Percentiles rank a stretch among this genome's conserved stretches.
Evolutionary conservation across 2,329 filamentous ascomycete species (phyloP).

Genomic region (Chaetomium strumarium): DNA sequence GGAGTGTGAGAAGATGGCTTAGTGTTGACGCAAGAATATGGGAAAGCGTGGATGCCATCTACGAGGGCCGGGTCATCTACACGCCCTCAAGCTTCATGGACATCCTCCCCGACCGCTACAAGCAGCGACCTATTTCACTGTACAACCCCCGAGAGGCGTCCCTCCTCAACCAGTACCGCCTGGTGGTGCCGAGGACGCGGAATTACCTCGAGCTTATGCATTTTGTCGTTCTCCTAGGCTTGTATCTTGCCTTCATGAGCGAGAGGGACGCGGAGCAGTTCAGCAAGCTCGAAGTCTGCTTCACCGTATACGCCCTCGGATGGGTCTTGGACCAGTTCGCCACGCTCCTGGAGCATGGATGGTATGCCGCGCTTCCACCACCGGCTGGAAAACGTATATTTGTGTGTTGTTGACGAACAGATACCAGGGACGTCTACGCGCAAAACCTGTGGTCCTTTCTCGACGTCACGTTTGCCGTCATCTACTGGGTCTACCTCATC

Average conservation of each 20-base stretch:
- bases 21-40: neutral
- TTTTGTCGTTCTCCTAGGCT: constrained; percentile 60
- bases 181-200: constrained; percentile 73
- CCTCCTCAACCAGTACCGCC: constrained; percentile 75
- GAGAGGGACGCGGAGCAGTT: constrained; percentile 54
- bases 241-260: constrained; percentile 70
- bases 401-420: neutral
- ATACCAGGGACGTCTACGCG: constrained; percentile 66
- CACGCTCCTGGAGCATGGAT: constrained; percentile 68
- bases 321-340: constrained; percentile 76
- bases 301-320: constrained; percentile 67
- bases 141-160: constrained; percentile 73
- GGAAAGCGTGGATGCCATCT: constrained; percentile 66
- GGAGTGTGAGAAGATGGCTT: neutral
- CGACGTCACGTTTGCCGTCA: constrained; percentile 68
- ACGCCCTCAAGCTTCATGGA: constrained; percentile 77
- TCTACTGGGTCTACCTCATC: constrained; percentile 63
- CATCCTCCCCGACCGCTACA: constrained; percentile 80
- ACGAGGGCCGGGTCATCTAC: constrained; percentile 73
- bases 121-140: constrained; percentile 72
- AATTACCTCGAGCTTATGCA: constrained; percentile 70
- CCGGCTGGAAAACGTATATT: too few relatives aligned
- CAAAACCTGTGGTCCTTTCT: constrained; percentile 87
- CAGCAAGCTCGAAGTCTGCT: constrained; percentile 56
- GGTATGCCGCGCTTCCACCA: constrained; percentile 33